These are phyloP conservation scores for Leccinum solheimii DNA, from an alignment of 1,284 basidiomycete species.

Conservation along the genomic window DNA sequence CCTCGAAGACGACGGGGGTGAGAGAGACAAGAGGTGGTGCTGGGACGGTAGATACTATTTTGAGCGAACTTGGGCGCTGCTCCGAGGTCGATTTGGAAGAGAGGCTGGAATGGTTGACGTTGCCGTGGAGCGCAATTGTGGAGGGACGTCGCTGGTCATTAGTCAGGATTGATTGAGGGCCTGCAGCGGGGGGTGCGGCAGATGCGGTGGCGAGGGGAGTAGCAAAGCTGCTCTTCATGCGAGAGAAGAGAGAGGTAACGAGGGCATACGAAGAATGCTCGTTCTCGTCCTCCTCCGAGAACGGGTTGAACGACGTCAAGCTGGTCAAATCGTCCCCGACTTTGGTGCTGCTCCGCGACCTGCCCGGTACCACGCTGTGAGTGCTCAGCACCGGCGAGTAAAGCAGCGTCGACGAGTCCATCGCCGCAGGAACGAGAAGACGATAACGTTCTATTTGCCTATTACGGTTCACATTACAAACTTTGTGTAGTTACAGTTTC, in stretches of 20 bases:
- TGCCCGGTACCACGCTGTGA: conserved; percentile 45
- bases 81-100: conserved; percentile 45
- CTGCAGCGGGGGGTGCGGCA: conserved; percentile 32
- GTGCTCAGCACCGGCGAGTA: conserved; percentile 42
- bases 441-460: conserved; percentile 22
- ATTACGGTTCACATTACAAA: conserved; percentile 13
- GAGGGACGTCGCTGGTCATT: conserved; percentile 60
- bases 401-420: conserved; percentile 34
- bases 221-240: conserved; percentile 73
- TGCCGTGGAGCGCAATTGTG: conserved; percentile 43
- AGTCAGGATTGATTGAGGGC: conserved; percentile 28
- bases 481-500: conserved; percentile 17
- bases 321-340: conserved; percentile 66
- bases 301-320: conserved; percentile 81
- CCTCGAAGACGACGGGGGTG: conserved; percentile 76
- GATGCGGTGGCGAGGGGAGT: conserved; percentile 57
- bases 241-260: conserved; percentile 73
- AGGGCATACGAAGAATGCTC: conserved; percentile 80
- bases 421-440: conserved; percentile 8
- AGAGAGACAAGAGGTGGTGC: conserved; percentile 81
- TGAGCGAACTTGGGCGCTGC: conserved; percentile 60
- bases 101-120: conserved; percentile 40
- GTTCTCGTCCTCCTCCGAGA: conserved; percentile 82
- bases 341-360: conserved; percentile 64
- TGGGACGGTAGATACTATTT: conserved; percentile 52